Evolutionary conservation across 2,329 filamentous ascomycete genomes (phyloP), one percentile per base, ranked within the genome.

Genomic region (Trichoderma guizhouense): DNA sequence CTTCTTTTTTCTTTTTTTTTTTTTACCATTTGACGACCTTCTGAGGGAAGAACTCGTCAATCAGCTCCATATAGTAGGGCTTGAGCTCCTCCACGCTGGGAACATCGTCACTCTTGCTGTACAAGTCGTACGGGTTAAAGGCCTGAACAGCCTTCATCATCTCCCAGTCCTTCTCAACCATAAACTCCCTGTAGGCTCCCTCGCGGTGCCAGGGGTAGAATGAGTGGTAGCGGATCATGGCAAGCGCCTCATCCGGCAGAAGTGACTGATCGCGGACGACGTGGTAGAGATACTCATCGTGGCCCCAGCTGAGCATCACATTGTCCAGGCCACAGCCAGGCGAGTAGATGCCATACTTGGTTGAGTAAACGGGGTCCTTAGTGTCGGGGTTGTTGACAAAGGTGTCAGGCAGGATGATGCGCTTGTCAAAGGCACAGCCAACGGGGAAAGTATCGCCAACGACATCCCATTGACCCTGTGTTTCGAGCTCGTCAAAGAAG

Each of bases 191-290:
- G 83, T 97, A 97, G 7, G 93, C 94, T 69, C 91, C 91, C 80
- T 92, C 91, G 73, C 87, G 89, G 83, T 97, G 94, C 94, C 94
- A 97, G 18, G 94, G 91, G 83, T 97, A 97, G 83, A 97, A 97
- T 7, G 91, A 93, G 83, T 97, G 94, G 83, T 97, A 97, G 71
- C 94, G 87, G 80, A 97, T 96, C 93, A 97, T 97, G 73, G 94
- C 94, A 12, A 97, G 87, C 0, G 92, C 92, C 86, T 97, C 94
- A 61, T 88, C 86, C 0, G 94, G 94, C 57, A 97, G 86, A 0
- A 85, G 91, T 63, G 88, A 91, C 85, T 97, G 94, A 74, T 92
- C 91, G 85, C 94, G 94, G 82, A 93, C 90, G 73, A 97, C 91
- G 78, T 94, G 91, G 85, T 97, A 97, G 61, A 95, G 86, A 82